phyloP scores from a whole-genome alignment of 2,329 filamentous ascomycete genomes.

The Botrytis hyacinthi region DNA sequence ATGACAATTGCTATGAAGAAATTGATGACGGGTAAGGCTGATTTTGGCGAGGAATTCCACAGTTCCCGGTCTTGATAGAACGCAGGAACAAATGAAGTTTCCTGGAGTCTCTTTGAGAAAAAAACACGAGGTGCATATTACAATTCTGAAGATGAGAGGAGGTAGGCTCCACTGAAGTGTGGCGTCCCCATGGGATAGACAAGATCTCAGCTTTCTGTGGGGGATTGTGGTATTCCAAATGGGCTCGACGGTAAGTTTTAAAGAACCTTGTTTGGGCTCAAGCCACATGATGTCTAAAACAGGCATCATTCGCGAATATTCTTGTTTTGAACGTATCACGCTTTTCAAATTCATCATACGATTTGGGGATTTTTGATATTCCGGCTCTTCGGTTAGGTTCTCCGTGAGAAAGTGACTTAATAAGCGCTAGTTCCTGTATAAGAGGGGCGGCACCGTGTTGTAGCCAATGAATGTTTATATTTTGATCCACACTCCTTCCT shows the following conservation, averaged over 20 bases:
- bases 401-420: constrained; percentile 16
- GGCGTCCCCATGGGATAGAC: constrained; percentile 5
- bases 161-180: background rate
- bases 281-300: constrained; percentile 13
- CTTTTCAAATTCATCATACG: background rate
- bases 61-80: constrained; percentile 7
- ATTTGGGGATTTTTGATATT: constrained; percentile 17
- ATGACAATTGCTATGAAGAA: background rate
- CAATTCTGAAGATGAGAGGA: background rate
- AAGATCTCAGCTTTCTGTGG: background rate
- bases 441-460: background rate
- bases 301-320: constrained; percentile 18
- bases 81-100: constrained; percentile 16
- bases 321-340: constrained; percentile 7
- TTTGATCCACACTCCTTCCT: background rate
- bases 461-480: constrained; percentile 9
- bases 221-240: background rate
- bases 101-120: constrained; percentile 4
- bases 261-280: constrained; percentile 10
- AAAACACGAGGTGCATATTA: constrained; percentile 7
- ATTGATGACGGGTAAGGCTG: constrained; percentile 19
- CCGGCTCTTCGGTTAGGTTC: constrained; percentile 20
- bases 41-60: constrained; percentile 13
- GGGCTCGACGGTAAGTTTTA: background rate
- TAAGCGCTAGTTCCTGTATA: constrained; percentile 17